Percentiles rank a stretch among this genome's conserved stretches.
Evolutionary conservation across 768 basidiomycete genomes (phyloP).

Genomic region (Plicaturopsis crispa): DNA sequence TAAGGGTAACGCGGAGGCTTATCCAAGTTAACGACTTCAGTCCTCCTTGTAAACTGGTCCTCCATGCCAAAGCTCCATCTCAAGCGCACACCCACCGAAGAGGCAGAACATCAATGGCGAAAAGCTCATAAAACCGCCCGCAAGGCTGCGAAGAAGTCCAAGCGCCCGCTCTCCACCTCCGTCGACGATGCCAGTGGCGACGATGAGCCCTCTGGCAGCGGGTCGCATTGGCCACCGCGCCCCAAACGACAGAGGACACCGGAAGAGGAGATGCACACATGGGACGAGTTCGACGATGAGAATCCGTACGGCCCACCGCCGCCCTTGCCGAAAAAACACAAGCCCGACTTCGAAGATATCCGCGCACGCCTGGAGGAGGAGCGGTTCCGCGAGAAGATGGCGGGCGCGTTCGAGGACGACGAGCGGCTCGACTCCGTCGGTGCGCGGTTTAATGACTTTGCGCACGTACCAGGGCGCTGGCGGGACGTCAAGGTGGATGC

Average conservation of each 20-base stretch:
- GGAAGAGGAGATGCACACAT: background rate
- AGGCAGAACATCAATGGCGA: conserved; percentile 32
- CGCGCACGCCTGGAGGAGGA: conserved; percentile 53
- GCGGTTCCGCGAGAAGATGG: conserved; percentile 66
- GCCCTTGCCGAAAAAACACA: conserved; percentile 17
- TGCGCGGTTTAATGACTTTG: conserved; percentile 57
- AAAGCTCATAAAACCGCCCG: conserved; percentile 45
- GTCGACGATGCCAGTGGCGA: conserved; percentile 13
- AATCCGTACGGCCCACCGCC: conserved; percentile 20
- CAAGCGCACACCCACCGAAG: conserved; percentile 59
- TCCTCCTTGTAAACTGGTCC: no score
- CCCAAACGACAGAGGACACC: conserved; percentile 6
- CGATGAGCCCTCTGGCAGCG: conserved; percentile 10
- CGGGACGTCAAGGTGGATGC: conserved; percentile 25
- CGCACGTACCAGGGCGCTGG: conserved; percentile 73
- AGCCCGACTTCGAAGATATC: conserved; percentile 40
- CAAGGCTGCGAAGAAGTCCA: conserved; percentile 33
- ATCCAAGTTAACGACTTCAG: no score
- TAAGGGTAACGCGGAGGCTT: no score
- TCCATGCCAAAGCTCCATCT: conserved; percentile 48
- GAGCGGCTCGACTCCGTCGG: conserved; percentile 58
- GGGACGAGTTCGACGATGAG: conserved; percentile 11
- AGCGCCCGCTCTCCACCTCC: conserved; percentile 15
- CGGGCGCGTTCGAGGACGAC: conserved; percentile 66
- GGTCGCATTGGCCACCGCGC: background rate